A percentile compares a stretch with the other conserved stretches of the same genome.
Conservation (phyloP, 345 rosid genomes). For the Hypericum androsaemum region DNA sequence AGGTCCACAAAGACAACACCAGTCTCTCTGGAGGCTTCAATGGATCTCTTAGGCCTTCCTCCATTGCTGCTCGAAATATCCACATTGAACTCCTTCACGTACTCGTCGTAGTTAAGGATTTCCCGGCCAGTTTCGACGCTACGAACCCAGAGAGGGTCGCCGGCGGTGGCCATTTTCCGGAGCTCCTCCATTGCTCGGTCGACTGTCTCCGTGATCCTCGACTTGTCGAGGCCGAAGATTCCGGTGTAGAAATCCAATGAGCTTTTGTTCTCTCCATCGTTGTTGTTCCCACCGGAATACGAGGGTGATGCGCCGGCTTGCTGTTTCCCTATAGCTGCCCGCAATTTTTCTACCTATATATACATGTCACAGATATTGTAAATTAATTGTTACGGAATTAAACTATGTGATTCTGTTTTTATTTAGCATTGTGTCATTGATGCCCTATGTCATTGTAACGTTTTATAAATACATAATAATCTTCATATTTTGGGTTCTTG, state of each 20-base stretch:
- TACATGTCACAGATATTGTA: no score
- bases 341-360: slow-evolving; percentile 59
- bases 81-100: slow-evolving; percentile 54
- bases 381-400: no score
- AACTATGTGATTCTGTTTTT: no score
- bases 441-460: no score
- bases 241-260: slow-evolving; percentile 74
- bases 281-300: slow-evolving; percentile 38
- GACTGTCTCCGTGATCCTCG: slow-evolving; percentile 57
- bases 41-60: slow-evolving; percentile 42
- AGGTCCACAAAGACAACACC: slow-evolving; percentile 75
- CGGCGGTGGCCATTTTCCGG: slow-evolving; percentile 64
- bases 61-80: slow-evolving; percentile 23
- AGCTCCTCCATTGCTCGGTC: slow-evolving; percentile 79
- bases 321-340: slow-evolving; percentile 49
- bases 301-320: slow-evolving; percentile 47
- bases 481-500: no score
- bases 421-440: no score
- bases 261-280: slow-evolving; percentile 53
- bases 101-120: slow-evolving; percentile 91
- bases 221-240: slow-evolving; percentile 65
- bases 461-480: no score
- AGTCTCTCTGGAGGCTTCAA: slow-evolving; percentile 84
- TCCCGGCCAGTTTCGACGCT: slow-evolving; percentile 91
- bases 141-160: slow-evolving; percentile 75